Percentiles rank a stretch among this genome's conserved stretches.
Evolutionary conservation across 75 land plant species (phyloP).

Genomic region (Cryptomeria japonica): DNA sequence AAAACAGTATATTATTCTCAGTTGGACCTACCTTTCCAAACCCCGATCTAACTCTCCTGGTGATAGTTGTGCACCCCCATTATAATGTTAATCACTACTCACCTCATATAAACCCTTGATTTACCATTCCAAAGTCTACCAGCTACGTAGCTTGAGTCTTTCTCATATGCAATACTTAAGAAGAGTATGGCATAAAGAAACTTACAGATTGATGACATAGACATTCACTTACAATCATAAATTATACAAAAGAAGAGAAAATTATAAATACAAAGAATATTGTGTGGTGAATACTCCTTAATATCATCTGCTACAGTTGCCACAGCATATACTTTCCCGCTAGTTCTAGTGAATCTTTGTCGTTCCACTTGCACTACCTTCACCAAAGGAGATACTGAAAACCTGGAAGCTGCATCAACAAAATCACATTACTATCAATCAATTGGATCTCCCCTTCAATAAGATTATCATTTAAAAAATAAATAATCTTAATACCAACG

Average conservation of each 20-base stretch:
- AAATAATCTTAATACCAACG: background rate
- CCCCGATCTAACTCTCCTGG: no score
- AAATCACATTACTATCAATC: background rate
- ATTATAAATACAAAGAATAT: background rate
- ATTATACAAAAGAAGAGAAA: background rate
- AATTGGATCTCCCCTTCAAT: background rate
- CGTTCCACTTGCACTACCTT: background rate
- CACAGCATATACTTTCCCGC: background rate
- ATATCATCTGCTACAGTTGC: background rate
- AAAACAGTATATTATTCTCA: no score
- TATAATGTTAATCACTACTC: no score
- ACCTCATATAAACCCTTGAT: no score
- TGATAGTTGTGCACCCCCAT: no score
- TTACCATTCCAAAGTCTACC: no score
- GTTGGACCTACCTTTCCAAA: no score
- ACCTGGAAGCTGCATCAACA: conserved; percentile 1
- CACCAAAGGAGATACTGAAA: background rate
- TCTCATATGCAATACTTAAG: background rate
- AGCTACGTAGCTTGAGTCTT: no score
- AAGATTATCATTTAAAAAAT: background rate
- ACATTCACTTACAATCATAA: background rate
- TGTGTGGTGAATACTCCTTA: background rate
- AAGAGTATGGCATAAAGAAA: background rate
- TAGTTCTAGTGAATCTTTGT: background rate
- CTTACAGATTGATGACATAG: background rate